These are phyloP conservation scores for Rhizopogon roseolus DNA, from an alignment of 768 basidiomycete species.

Conservation along the genomic window DNA sequence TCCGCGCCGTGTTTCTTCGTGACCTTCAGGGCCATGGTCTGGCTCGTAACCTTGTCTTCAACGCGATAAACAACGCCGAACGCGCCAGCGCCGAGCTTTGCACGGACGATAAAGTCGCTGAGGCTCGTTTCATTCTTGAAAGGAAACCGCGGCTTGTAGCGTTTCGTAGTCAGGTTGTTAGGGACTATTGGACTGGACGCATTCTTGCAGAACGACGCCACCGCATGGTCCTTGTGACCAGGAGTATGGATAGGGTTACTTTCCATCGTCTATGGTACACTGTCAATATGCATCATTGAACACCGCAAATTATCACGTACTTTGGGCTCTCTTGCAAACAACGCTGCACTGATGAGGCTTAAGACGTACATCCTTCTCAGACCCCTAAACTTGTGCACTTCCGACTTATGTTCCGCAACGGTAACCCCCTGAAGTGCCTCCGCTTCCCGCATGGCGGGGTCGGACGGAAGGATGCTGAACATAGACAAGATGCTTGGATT, in stretches of 20 bases:
- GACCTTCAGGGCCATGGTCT: slow-evolving; percentile 7
- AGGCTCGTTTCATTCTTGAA: not conserved
- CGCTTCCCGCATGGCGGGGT: no score
- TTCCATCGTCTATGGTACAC: not conserved
- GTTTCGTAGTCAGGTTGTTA: not conserved
- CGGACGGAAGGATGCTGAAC: no score
- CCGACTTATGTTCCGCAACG: no score
- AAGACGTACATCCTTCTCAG: not conserved
- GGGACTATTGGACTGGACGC: not conserved
- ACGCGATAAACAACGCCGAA: slow-evolving; percentile 4
- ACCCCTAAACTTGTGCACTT: no score
- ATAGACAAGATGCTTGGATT: no score
- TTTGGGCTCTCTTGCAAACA: not conserved
- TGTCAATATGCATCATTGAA: not conserved
- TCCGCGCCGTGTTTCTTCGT: not conserved
- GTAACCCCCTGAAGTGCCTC: no score
- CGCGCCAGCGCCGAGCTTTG: slow-evolving; percentile 2
- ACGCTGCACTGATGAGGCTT: not conserved
- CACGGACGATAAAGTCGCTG: slow-evolving; percentile 1
- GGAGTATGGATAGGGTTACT: not conserved
- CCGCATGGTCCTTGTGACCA: not conserved
- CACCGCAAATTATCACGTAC: not conserved
- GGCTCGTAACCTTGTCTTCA: slow-evolving; percentile 2
- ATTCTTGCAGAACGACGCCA: not conserved
- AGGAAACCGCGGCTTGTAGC: not conserved